A percentile compares a stretch with the other conserved stretches of the same genome.
Conservation (phyloP, 345 rosid species). For the Streptanthus diversifolius region DNA sequence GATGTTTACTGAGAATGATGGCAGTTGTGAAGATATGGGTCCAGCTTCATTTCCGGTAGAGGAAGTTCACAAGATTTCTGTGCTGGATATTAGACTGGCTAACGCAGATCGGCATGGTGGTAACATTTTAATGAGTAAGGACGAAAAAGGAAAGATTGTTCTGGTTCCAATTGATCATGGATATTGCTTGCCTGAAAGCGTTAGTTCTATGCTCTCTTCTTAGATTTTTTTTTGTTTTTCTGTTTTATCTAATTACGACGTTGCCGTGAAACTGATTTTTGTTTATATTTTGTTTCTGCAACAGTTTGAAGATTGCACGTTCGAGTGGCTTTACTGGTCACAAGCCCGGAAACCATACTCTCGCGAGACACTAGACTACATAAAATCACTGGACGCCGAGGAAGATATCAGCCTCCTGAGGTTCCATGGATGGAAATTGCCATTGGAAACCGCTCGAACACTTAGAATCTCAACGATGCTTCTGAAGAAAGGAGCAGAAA, state of each 20-base stretch:
- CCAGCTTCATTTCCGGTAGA: constrained; percentile 63
- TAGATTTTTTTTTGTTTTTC: neutral
- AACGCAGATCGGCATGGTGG: constrained; percentile 92
- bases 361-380: constrained; percentile 48
- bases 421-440: constrained; percentile 74
- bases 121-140: constrained; percentile 60
- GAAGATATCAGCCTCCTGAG: constrained; percentile 61
- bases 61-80: constrained; percentile 86
- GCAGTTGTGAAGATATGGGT: constrained; percentile 91
- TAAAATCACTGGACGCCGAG: constrained; percentile 60
- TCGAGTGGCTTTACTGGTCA: constrained; percentile 94
- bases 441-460: constrained; percentile 48
- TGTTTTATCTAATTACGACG: neutral
- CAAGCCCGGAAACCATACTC: constrained; percentile 71
- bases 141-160: constrained; percentile 42
- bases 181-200: constrained; percentile 86
- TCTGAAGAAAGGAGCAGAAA: constrained; percentile 69
- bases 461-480: constrained; percentile 80
- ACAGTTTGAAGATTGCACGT: constrained; percentile 93
- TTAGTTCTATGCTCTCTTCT: constrained; percentile 29
- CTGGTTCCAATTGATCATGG: constrained; percentile 90
- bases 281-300: constrained; percentile 1
- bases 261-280: neutral
- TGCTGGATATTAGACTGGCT: constrained; percentile 83
- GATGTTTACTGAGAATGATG: constrained; percentile 66